Conservation (phyloP, 2,329 filamentous ascomycete genomes). For the Penicillium sp. region DNA sequence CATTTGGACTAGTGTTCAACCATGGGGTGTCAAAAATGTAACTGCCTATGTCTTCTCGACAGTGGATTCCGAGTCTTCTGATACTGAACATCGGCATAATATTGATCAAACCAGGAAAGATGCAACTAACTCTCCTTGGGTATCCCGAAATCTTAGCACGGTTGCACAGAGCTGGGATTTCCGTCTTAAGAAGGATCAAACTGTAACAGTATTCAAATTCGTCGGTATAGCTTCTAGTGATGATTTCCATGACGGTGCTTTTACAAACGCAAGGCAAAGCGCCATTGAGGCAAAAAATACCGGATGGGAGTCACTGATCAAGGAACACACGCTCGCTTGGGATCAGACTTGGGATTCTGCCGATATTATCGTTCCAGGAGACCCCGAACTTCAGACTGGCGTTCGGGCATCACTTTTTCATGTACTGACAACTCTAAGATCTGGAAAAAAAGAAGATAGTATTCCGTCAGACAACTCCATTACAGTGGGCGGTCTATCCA, state of each 20-base stretch:
- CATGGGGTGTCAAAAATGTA: conserved; percentile 3
- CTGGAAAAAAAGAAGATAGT: conserved; percentile 42
- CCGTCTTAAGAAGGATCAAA: conserved; percentile 23
- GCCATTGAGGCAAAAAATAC: conserved; percentile 6
- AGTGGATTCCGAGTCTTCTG: background rate
- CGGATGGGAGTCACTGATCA: conserved; percentile 40
- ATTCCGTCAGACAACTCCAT: conserved; percentile 46
- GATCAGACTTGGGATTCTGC: conserved; percentile 31
- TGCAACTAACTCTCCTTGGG: conserved; percentile 3
- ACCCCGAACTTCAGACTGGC: conserved; percentile 10
- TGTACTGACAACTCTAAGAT: conserved; percentile 39
- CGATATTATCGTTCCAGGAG: conserved; percentile 44
- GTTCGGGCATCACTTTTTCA: conserved; percentile 11
- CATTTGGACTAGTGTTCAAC: conserved; percentile 14
- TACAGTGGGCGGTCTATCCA: conserved; percentile 58
- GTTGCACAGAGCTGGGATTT: conserved; percentile 14
- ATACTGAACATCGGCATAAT: background rate
- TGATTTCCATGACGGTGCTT: conserved; percentile 45
- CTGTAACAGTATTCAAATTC: conserved; percentile 55
- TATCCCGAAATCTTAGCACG: conserved; percentile 10
- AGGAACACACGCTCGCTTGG: conserved; percentile 56
- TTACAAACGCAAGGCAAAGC: conserved; percentile 35
- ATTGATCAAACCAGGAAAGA: conserved; percentile 1
- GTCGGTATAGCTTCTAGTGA: conserved; percentile 61
- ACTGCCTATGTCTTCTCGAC: conserved; percentile 11